Base-by-base conservation (phyloP, 768 basidiomycete species). In the Russula compacta region DNA sequence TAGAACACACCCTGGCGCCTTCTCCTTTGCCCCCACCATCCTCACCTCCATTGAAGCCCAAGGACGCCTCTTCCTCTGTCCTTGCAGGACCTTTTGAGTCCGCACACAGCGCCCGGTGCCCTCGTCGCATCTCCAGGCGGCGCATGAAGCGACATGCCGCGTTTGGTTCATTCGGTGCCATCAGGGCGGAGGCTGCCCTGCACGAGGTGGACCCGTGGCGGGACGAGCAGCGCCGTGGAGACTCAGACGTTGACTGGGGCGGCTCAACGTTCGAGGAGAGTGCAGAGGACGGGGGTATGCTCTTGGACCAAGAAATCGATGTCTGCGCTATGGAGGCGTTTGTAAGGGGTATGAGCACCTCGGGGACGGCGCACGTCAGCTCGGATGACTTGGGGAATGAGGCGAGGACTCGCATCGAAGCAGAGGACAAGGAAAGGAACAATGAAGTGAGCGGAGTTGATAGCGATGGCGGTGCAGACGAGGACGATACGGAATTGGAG, bases 231-330 rank as follows among this genome's bases (percentile, higher is more conserved):
- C 77, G 86, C 53, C 72, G 75, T 47, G 85, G 78, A 0, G 86
- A 86, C 68, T 85, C 84, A 33, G 89, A 89, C 67, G 61, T 89
- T 12, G 82, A 87, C 46, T 87, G 83, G 83, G 85, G 83, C 1
- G 79, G 78, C n/a, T 64, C 63, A n/a, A 64, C 58, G 6, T 63
- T 61, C 12, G 62, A 65, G 17, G 69, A 64, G 15, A 56, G 47
- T 29, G 55, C 62, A 49, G 74, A 70, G 4, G 76, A 74, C 14
- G 76, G 72, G 9, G 76, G 68, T 8, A 75, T 71, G 40, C 74
- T 68, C 7, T 67, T 71, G 59, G 88, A 90, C 61, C 72, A 75
- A 0, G 86, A 88, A 24, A 53, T 84, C 44, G 77, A 77, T 9
- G 43, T 78, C 10, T 69, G 71, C 3, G 81, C 81, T 21, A 81